Evolutionary conservation across 2,329 filamentous ascomycete genomes (phyloP).

Genomic region (Alternaria ventricosa): DNA sequence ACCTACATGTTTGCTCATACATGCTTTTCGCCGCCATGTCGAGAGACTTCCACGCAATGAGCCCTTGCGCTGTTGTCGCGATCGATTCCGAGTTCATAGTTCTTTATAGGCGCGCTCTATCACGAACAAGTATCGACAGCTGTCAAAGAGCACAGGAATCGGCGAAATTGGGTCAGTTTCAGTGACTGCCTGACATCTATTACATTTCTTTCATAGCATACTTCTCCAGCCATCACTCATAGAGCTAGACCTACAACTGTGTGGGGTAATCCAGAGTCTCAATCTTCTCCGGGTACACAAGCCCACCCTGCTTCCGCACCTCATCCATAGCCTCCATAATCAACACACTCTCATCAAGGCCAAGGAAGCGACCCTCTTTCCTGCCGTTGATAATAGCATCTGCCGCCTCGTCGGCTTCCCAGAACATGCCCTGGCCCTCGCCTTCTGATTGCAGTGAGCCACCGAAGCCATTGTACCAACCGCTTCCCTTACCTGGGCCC

Average conservation of each 20-base stretch:
- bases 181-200: neutral
- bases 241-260: constrained; percentile 24
- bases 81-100: neutral
- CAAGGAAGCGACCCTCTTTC: constrained; percentile 69
- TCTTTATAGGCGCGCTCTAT: neutral
- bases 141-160: neutral
- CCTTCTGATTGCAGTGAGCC: constrained; percentile 56
- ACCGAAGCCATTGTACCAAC: constrained; percentile 57
- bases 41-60: neutral
- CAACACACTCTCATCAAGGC: constrained; percentile 77
- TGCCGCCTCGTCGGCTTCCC: constrained; percentile 82
- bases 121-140: neutral
- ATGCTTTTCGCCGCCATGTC: neutral
- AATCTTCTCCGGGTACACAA: constrained; percentile 70
- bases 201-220: neutral
- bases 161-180: too few relatives aligned
- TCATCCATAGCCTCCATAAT: constrained; percentile 86
- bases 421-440: constrained; percentile 83
- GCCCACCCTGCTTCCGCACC: constrained; percentile 66
- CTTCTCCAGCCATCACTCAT: neutral
- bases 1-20: neutral
- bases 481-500: constrained; percentile 55
- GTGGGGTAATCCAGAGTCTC: constrained; percentile 57
- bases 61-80: neutral
- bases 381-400: constrained; percentile 77